Evolutionary conservation across 148 eudicot species (phyloP).

Genomic region (Silene uniflora): DNA sequence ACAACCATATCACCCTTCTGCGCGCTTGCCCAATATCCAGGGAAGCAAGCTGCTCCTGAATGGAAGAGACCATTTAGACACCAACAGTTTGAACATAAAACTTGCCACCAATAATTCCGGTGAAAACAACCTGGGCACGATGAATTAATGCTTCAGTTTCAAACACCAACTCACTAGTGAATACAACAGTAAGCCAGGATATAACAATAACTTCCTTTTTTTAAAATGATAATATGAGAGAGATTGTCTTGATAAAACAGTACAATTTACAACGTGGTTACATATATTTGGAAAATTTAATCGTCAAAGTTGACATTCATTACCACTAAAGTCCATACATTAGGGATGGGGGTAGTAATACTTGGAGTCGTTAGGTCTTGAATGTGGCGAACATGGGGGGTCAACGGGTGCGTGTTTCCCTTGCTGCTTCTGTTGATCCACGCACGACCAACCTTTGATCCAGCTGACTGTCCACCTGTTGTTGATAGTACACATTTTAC

Average conservation of each 20-base stretch:
- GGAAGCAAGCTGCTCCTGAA: conserved; percentile 81
- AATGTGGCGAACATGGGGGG: conserved; percentile 55
- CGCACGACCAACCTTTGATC: no score
- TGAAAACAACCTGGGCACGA: conserved; percentile 56
- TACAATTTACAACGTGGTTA: no score
- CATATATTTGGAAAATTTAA: no score
- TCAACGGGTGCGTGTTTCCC: conserved; percentile 72
- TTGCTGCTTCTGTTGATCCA: no score
- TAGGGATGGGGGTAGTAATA: neutral
- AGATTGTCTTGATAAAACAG: no score
- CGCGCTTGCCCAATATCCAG: conserved; percentile 63
- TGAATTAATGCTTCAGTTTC: neutral
- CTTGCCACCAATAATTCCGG: conserved; percentile 76
- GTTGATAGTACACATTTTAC: conserved; percentile 40
- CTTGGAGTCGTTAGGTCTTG: conserved; percentile 77
- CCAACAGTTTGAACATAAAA: conserved; percentile 77
- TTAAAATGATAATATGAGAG: no score
- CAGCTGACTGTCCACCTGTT: conserved; percentile 48
- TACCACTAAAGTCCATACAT: no score
- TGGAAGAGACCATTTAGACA: conserved; percentile 62
- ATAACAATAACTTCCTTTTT: no score
- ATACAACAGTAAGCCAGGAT: neutral
- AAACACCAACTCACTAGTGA: neutral
- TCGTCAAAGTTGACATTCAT: no score
- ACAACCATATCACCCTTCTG: no score